Base-by-base conservation (phyloP, 2,329 filamentous ascomycete genomes). In the Ampelomyces quisqualis region DNA sequence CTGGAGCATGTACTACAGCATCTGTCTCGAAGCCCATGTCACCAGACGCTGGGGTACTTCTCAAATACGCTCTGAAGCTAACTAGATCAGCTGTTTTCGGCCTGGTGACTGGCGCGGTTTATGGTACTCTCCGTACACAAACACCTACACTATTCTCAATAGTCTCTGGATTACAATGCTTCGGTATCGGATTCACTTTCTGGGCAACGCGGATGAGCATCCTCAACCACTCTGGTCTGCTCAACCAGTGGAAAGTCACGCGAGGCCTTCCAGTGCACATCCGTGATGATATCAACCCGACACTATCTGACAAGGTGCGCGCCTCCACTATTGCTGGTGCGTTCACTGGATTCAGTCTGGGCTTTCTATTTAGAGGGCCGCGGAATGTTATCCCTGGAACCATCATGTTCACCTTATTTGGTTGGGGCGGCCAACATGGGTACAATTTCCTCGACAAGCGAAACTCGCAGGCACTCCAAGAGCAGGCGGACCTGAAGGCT, bases 141-240 rank as follows among this genome's bases (percentile, higher is more conserved):
- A 84, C 87, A 3, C 76, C 79, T 3, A 64, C 81, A 2, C 69
- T 91, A 5, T 91, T 89, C 69, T 84, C 88, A 0, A 55, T 85
- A 9, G 77, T 84, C 24, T 83, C 85, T 15, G 86, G 88, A 13
- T 73, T 88, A 27, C 89, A 95, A 70, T 95, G 88, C 80, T 88
- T 88, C 67, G 77, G 80, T 28, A 77, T 94, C 26, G 88, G 88
- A 23, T 81, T 79, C 32, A 86, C 81, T 11, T 96, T 84, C 64
- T 91, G 84, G 77, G 84, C 85, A 83, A 73, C 58, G 18, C 67
- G 73, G 8, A 57, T 61, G n/a, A 51, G 62, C 8, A 53, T 75
- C 15, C 64, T 77, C 17, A 56, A 65, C 33, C 50, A 47, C 5
- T 45, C 48, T 13, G 62, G 64, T 5, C 51, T 69, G 2, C 18